phyloP scores from a whole-genome alignment of 768 basidiomycete species.

The Leccinum rimulosum region DNA sequence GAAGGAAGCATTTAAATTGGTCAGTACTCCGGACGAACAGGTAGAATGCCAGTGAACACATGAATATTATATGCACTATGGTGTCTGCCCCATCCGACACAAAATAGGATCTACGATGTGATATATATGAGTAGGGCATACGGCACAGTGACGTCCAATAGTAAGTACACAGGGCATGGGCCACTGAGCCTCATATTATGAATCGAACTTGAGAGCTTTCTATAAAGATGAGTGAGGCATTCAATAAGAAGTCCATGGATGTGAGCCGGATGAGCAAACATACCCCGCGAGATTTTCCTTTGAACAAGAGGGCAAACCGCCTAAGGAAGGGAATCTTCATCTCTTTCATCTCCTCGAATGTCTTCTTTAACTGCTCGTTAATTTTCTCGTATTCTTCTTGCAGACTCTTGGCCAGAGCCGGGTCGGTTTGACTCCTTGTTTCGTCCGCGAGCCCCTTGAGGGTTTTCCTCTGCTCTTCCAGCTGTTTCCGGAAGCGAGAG shows the following conservation, averaged over 20 bases:
- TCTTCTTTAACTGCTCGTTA: constrained; percentile 8
- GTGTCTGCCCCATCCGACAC: background rate
- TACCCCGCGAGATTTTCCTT: constrained; percentile 10
- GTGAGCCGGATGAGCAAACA: background rate
- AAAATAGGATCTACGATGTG: background rate
- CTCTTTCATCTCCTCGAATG: constrained; percentile 20
- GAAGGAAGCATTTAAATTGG: no score
- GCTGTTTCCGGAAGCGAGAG: constrained; percentile 15
- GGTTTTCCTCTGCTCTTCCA: constrained; percentile 13
- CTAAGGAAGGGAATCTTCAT: constrained; percentile 18
- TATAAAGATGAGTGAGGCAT: background rate
- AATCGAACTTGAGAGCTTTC: constrained; percentile 1
- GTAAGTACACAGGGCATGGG: background rate
- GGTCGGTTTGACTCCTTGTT: constrained; percentile 14
- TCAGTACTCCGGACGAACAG: background rate
- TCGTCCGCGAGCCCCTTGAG: constrained; percentile 18
- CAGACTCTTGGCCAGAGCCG: constrained; percentile 8
- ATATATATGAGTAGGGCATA: background rate
- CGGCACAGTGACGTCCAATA: background rate
- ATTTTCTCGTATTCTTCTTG: constrained; percentile 12
- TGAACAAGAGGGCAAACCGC: constrained; percentile 9
- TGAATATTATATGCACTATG: background rate
- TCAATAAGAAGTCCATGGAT: no score
- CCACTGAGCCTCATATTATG: background rate
- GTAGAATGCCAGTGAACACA: background rate